A percentile compares a stretch with the other conserved stretches of the same genome.
Conservation (phyloP, 148 eudicot species). For the Vaccinium macrocarpon region DNA sequence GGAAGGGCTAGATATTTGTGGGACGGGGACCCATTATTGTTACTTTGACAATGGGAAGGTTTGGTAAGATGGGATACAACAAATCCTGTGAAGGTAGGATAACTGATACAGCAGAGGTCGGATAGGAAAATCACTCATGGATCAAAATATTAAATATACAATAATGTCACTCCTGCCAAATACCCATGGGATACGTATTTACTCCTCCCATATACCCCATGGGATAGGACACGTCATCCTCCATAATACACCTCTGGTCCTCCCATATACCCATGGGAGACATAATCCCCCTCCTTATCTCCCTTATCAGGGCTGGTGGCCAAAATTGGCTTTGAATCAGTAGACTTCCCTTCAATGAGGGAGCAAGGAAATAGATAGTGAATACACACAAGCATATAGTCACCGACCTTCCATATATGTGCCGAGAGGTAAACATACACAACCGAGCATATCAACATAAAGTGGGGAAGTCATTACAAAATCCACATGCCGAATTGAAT, state of each 20-base stretch:
- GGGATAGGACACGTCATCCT: background rate
- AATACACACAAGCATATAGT: background rate
- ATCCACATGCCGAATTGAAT: background rate
- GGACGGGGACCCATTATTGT: background rate
- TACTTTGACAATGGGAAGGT: too few relatives aligned
- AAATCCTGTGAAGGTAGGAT: too few relatives aligned
- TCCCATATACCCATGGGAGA: background rate
- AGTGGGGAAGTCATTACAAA: background rate
- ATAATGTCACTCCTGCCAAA: background rate
- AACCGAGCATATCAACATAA: background rate
- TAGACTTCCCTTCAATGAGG: background rate
- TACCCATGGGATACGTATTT: background rate
- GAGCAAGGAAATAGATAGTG: background rate
- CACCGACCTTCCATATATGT: background rate
- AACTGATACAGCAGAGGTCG: background rate
- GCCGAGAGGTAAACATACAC: background rate
- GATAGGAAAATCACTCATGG: background rate
- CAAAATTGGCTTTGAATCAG: background rate
- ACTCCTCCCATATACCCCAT: background rate
- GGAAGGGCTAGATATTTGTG: background rate
- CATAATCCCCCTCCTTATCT: background rate
- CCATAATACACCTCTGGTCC: background rate
- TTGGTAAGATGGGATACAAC: too few relatives aligned
- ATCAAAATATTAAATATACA: background rate
- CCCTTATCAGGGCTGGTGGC: background rate